These are phyloP conservation scores for Stemphylium beticola DNA, from an alignment of 2,329 filamentous ascomycete species.

Conservation along the genomic window DNA sequence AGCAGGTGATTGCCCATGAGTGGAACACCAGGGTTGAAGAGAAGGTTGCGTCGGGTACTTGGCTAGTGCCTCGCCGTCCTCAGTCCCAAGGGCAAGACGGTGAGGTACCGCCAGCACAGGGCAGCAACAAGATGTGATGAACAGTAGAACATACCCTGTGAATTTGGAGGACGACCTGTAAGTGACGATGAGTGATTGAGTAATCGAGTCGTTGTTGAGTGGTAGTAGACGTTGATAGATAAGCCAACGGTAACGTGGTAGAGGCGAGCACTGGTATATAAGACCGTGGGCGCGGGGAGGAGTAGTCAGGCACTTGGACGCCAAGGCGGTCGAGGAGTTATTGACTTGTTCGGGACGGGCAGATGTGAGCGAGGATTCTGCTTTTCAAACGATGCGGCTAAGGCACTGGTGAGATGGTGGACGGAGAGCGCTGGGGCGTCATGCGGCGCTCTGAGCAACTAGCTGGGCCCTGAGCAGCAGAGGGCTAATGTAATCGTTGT, in stretches of 20 bases:
- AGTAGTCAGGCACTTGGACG: slow-evolving; percentile 31
- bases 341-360: slow-evolving; percentile 44
- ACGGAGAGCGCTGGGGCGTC: slow-evolving; percentile 42
- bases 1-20: no score
- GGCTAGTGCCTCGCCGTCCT: no score
- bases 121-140: no score
- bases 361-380: slow-evolving; percentile 42
- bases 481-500: slow-evolving; percentile 45
- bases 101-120: no score
- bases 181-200: neutral
- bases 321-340: slow-evolving; percentile 44
- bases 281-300: slow-evolving; percentile 35
- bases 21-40: no score
- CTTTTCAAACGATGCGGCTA: slow-evolving; percentile 47
- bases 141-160: no score
- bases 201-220: slow-evolving; percentile 16
- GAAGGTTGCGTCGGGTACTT: no score
- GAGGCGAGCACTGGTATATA: slow-evolving; percentile 44
- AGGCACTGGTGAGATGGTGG: slow-evolving; percentile 43
- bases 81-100: no score
- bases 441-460: slow-evolving; percentile 42
- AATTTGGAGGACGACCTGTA: no score
- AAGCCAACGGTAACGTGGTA: slow-evolving; percentile 39
- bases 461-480: slow-evolving; percentile 41
- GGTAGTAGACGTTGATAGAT: slow-evolving; percentile 23